Evolutionary conservation across 495 filamentous ascomycete species (phyloP).

Genomic region (Aspergillus incahuasiensis): DNA sequence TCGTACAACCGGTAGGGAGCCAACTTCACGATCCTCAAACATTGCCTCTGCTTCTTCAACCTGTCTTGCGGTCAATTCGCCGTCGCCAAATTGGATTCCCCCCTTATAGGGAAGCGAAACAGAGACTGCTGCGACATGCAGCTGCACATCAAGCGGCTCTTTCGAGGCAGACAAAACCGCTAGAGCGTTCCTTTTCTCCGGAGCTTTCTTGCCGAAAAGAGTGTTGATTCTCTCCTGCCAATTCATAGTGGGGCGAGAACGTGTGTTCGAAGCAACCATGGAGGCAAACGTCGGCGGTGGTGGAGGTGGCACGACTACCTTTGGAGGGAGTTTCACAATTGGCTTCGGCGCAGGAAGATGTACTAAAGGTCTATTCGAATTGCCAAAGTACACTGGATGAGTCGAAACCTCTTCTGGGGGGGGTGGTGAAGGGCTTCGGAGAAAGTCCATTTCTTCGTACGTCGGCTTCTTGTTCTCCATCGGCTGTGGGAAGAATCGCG

Average conservation of each 20-base stretch:
- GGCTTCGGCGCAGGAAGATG: slow-evolving; percentile 63
- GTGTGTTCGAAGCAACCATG: slow-evolving; percentile 45
- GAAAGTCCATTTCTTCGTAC: slow-evolving; percentile 26
- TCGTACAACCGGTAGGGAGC: slow-evolving; percentile 65
- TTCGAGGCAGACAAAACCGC: slow-evolving; percentile 57
- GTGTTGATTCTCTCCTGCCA: slow-evolving; percentile 77
- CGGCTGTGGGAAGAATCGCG: slow-evolving; percentile 66
- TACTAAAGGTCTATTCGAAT: slow-evolving; percentile 60
- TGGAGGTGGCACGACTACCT: slow-evolving; percentile 37
- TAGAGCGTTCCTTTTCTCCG: slow-evolving; percentile 49
- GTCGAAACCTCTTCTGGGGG: slow-evolving; percentile 62
- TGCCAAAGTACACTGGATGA: slow-evolving; percentile 69
- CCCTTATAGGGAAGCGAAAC: slow-evolving; percentile 51
- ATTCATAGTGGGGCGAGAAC: slow-evolving; percentile 27
- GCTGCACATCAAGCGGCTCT: slow-evolving; percentile 52
- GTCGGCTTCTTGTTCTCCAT: slow-evolving; percentile 38
- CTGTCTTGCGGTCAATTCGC: slow-evolving; percentile 50
- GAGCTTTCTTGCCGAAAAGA: slow-evolving; percentile 59
- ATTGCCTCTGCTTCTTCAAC: slow-evolving; percentile 75
- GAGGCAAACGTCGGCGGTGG: slow-evolving; percentile 52
- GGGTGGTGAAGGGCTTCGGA: slow-evolving; percentile 57
- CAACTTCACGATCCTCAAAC: slow-evolving; percentile 79
- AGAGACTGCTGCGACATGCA: slow-evolving; percentile 48
- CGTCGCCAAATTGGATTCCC: slow-evolving; percentile 28
- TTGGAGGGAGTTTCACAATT: slow-evolving; percentile 67